Base-by-base conservation (phyloP, 106 monocot species). In the Apostasia ramifera region DNA sequence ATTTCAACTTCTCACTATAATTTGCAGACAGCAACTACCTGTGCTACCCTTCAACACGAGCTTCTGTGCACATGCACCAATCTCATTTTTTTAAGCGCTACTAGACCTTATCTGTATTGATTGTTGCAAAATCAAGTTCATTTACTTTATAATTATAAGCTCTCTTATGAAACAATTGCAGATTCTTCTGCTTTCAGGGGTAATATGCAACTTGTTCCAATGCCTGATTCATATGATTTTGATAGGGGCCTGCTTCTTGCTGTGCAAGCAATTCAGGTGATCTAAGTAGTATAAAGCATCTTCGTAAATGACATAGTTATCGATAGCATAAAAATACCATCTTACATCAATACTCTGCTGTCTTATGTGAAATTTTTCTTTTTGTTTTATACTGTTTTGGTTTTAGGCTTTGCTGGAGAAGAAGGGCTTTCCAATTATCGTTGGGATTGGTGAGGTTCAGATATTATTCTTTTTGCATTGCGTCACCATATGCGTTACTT, bases 221-320 rank as follows among this genome's bases (percentile, higher is more conserved):
- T 97, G 80, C 85, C 78, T 61, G 97, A 92, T 81, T 86, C 97
- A 50, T 97, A 84, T 84, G 89, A 89, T 70, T 71, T 97, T 69
- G 97, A 97, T 67, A 86, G 97, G 72, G 97, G 97, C 2, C 85
- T 97, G 67, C 86, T 97, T 63, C 86, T 92, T 68, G 82, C 97
- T 45, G 92, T 97, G 63, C 97, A 97, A 83, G 97, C 89, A 74
- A 92, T 92, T 78, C 97, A 97, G 86, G 97, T 85, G 56, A 47
- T 62, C 26, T 72, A 26, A 47, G 15, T 5, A 62, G 5, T 62
- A 48, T 37, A 26, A 65, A 65, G 48, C 26, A 11, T 48, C 4
- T 65, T 26, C 9, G 1, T 47, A 14, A 48, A 26, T 65, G 37
- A 47, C 5, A 7, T 47, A 1, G 46, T 38, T 12, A 49, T 47